Evolutionary conservation across 805 yeast species (phyloP).

Genomic region (Brettanomyces sp.): DNA sequence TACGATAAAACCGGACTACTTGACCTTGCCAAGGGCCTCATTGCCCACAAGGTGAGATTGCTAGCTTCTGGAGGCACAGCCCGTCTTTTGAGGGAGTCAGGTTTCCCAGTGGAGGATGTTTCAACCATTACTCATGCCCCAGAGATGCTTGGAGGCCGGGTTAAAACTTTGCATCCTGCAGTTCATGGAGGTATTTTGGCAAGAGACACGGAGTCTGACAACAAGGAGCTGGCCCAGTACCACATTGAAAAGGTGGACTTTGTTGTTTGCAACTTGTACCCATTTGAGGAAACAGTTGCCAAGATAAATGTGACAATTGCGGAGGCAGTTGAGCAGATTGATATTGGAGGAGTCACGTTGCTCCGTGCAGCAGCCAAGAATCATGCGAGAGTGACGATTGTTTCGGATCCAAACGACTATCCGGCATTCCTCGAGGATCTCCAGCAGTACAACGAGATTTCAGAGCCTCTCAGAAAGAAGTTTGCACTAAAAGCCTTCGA

Average conservation of each 20-base stretch:
- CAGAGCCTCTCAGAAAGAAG: conserved; percentile 64
- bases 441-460: conserved; percentile 51
- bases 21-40: conserved; percentile 93
- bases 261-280: conserved; percentile 96
- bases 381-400: conserved; percentile 90
- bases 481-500: conserved; percentile 96
- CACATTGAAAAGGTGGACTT: conserved; percentile 93
- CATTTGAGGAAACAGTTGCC: conserved; percentile 94
- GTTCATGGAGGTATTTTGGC: conserved; percentile 98
- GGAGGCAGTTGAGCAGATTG: conserved; percentile 98
- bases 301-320: conserved; percentile 91
- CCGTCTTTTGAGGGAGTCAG: conserved; percentile 87
- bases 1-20: conserved; percentile 95
- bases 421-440: conserved; percentile 79
- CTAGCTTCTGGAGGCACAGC: conserved; percentile 98
- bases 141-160: conserved; percentile 98
- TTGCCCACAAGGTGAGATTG: conserved; percentile 79
- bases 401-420: conserved; percentile 93
- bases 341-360: conserved; percentile 95
- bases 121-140: conserved; percentile 95
- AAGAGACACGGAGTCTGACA: conserved; percentile 84
- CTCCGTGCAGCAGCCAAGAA: conserved; percentile 98
- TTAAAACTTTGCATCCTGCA: conserved; percentile 96
- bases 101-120: conserved; percentile 96
- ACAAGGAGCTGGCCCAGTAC: conserved; percentile 77